A percentile compares a stretch with the other conserved stretches of the same genome.
phyloP scores from a whole-genome alignment of 1,139 yeast species.

The Protomyces macrosporus region DNA sequence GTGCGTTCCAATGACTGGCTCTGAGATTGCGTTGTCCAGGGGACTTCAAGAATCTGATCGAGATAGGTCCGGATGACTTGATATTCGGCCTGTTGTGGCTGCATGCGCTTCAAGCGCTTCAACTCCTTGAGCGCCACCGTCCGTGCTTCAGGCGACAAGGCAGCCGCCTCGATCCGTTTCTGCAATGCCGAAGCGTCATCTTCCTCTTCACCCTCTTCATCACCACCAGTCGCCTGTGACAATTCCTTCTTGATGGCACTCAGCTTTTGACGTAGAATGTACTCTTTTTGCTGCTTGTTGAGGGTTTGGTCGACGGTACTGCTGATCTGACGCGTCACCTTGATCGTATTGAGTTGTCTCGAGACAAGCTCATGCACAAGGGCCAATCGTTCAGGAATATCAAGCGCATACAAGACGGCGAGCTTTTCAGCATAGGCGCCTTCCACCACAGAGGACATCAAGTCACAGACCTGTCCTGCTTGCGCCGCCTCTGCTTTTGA shows the following conservation, averaged over 20 bases:
- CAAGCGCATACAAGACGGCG: constrained; percentile 36
- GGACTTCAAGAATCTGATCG: constrained; percentile 64
- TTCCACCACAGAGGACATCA: constrained; percentile 40
- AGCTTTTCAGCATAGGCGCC: constrained; percentile 37
- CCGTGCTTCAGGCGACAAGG: constrained; percentile 37
- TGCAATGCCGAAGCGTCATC: constrained; percentile 39
- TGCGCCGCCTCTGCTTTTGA: constrained; percentile 32
- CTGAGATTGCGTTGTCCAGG: constrained; percentile 40
- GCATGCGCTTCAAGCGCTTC: constrained; percentile 57
- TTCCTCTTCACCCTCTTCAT: constrained; percentile 36
- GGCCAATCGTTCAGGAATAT: constrained; percentile 35
- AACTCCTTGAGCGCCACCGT: constrained; percentile 58
- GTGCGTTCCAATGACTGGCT: constrained; percentile 39
- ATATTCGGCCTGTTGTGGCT: constrained; percentile 65
- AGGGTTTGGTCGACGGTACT: constrained; percentile 32
- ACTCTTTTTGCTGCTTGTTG: constrained; percentile 36
- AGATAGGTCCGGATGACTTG: constrained; percentile 67
- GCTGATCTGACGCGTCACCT: constrained; percentile 34
- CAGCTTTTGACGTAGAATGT: constrained; percentile 34
- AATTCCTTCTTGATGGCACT: constrained; percentile 36
- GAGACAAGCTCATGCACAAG: constrained; percentile 35
- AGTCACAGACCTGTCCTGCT: constrained; percentile 39
- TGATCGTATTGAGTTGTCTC: constrained; percentile 31
- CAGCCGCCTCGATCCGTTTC: constrained; percentile 34
- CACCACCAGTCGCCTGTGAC: constrained; percentile 33